These are phyloP conservation scores for Penicillium sp. DNA, from an alignment of 2,329 filamentous ascomycete genomes.

Conservation along the genomic window DNA sequence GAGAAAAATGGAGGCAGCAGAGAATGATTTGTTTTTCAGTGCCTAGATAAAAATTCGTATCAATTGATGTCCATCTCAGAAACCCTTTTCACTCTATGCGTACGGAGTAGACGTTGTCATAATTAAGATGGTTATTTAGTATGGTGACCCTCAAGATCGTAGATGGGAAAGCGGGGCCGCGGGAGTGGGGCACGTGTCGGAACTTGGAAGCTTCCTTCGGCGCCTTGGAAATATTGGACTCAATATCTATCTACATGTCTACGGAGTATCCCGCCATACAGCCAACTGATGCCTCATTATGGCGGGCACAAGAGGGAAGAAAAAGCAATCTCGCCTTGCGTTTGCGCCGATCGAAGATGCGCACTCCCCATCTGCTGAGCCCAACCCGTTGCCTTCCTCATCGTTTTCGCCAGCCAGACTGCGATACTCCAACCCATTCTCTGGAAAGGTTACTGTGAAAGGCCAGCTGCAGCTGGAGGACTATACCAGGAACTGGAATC, in stretches of 20 bases:
- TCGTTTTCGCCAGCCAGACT: constrained; percentile 30
- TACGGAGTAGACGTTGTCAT: too few relatives aligned
- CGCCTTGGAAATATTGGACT: too few relatives aligned
- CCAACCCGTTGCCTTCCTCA: constrained; percentile 19
- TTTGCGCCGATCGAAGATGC: constrained; percentile 32
- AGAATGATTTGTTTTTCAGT: too few relatives aligned
- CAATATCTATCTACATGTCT: not conserved
- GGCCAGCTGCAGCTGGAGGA: constrained; percentile 12
- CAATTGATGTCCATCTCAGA: too few relatives aligned
- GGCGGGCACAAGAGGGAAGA: constrained; percentile 13
- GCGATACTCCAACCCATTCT: constrained; percentile 27
- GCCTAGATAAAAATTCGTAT: too few relatives aligned
- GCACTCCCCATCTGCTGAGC: constrained; percentile 20
- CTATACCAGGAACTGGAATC: constrained; percentile 4
- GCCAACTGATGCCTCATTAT: not conserved
- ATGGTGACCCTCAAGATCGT: too few relatives aligned
- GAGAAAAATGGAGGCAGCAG: too few relatives aligned
- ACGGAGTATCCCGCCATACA: not conserved
- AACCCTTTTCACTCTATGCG: too few relatives aligned
- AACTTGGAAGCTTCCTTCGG: too few relatives aligned
- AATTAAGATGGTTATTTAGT: too few relatives aligned
- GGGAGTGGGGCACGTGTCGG: too few relatives aligned
- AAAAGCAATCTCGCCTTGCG: constrained; percentile 38
- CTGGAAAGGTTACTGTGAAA: constrained; percentile 14
- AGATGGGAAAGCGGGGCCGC: too few relatives aligned